Evolutionary conservation across 768 basidiomycete species (phyloP).

Genomic region (Leucogyrophana mollusca): DNA sequence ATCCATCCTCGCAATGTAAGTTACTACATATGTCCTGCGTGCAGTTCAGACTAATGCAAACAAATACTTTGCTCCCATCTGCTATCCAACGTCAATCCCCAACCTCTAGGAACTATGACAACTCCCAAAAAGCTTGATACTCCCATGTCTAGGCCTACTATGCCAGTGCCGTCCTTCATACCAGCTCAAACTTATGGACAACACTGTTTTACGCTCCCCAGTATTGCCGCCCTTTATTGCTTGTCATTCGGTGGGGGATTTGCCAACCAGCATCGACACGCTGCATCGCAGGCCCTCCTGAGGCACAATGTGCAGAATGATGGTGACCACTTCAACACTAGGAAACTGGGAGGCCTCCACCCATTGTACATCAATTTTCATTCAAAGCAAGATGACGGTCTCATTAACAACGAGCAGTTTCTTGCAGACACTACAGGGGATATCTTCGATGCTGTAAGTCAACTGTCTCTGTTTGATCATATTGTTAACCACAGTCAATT

Average conservation of each 20-base stretch:
- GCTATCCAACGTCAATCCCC: too few relatives aligned
- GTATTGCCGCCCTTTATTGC: not conserved
- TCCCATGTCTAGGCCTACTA: too few relatives aligned
- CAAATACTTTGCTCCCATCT: too few relatives aligned
- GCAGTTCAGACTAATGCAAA: too few relatives aligned
- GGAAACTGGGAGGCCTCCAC: conserved; percentile 1
- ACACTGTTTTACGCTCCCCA: not conserved
- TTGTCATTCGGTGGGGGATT: not conserved
- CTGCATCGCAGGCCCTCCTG: not conserved
- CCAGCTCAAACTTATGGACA: too few relatives aligned
- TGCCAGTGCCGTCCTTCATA: too few relatives aligned
- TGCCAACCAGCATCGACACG: conserved; percentile 1
- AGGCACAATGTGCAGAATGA: conserved; percentile 1
- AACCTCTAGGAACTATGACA: too few relatives aligned
- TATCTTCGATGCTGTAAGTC: conserved; percentile 8
- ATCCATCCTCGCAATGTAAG: too few relatives aligned
- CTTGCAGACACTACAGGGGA: conserved; percentile 2
- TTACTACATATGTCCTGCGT: too few relatives aligned
- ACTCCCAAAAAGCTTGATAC: too few relatives aligned
- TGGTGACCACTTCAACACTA: conserved; percentile 2
- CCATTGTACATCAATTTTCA: conserved; percentile 6
- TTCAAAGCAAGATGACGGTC: not conserved
- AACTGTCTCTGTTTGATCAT: not conserved
- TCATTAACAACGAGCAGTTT: not conserved
- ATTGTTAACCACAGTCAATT: too few relatives aligned